Base-by-base conservation (phyloP, 148 eudicot species). In the Chenopodium quinoa region DNA sequence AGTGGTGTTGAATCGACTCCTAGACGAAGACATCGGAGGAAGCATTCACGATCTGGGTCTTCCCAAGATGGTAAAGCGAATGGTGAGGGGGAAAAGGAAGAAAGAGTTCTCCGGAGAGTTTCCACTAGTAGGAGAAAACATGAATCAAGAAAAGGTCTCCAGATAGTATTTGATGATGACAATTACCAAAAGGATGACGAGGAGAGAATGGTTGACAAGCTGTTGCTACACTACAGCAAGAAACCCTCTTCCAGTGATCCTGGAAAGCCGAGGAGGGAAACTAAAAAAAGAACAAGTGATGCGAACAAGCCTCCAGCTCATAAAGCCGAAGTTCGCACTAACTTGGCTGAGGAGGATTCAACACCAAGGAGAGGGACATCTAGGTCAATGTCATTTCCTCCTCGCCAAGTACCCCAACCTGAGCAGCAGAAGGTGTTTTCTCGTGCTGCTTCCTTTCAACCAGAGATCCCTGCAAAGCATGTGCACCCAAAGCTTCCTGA, bases 401-500 rank as follows among this genome's bases (percentile, higher is more conserved):
- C 81, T 44, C 91, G 83, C 32, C 92, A 87, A 66, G 73, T 31
- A 71, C 56, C 81, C 52, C 81, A 87, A 44, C 70, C 90, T n/a
- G 90, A 89, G 86, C 74, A 77, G 37, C 87, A 86, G 73, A 93
- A 92, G 83, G 88, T 87, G 25, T 91, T 83, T 70, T 44, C 94
- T 22, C 97, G 97, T 54, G 94, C 93, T 63, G 89, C 90, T 80
- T 91, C 97, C 14, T 95, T 93, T 79, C 90, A 92, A 85, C 91
- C 85, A 29, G 97, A 93, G 40, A 85, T 86, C 80, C 93, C 89
- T 70, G 95, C 93, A 62, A 83, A 80, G 73, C 99, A 96, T 40
- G 98, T 96, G 72, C 99, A 96, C 86, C 99, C 99, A 80, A 96
- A 96, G 83, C 83, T 96, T 68, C 99, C 99, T 29, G 91, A 96